Evolutionary conservation across 1,284 basidiomycete genomes (phyloP).

Genomic region (Apiotrichum gracile): DNA sequence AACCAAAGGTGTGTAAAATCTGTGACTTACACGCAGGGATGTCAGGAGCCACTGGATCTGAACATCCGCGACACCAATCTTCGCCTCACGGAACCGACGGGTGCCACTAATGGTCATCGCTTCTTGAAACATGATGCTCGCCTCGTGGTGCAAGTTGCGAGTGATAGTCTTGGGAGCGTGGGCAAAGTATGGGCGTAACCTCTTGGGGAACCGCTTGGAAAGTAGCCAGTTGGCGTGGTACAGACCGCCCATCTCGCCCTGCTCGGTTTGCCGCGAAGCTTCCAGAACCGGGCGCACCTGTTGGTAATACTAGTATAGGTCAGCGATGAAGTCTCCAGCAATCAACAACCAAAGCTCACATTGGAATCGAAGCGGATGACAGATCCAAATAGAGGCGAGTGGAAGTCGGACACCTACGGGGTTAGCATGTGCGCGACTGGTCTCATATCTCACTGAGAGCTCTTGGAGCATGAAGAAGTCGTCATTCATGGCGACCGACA

Average conservation of each 20-base stretch:
- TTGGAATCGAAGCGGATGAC: slow-evolving; percentile 40
- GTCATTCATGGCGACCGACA: slow-evolving; percentile 38
- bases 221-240: slow-evolving; percentile 42
- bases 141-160: slow-evolving; percentile 40
- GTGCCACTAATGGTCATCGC: slow-evolving; percentile 26
- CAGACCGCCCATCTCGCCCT: slow-evolving; percentile 39
- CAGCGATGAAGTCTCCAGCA: too few relatives aligned
- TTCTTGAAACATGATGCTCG: slow-evolving; percentile 41
- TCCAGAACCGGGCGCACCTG: slow-evolving; percentile 37
- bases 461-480: slow-evolving; percentile 40
- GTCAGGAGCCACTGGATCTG: slow-evolving; percentile 43
- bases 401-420: slow-evolving; percentile 30
- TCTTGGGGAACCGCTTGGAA: slow-evolving; percentile 37
- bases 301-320: slow-evolving; percentile 20
- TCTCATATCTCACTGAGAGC: background rate
- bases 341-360: slow-evolving; percentile 14
- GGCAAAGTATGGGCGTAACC: slow-evolving; percentile 40
- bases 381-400: slow-evolving; percentile 40
- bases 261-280: slow-evolving; percentile 27
- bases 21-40: slow-evolving; percentile 22
- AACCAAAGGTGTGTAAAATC: background rate
- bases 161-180: slow-evolving; percentile 44
- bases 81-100: slow-evolving; percentile 37
- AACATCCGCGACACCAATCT: slow-evolving; percentile 32
- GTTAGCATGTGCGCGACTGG: too few relatives aligned